Conservation (phyloP, 148 eudicot genomes). For the Vaccinium macrocarpon region DNA sequence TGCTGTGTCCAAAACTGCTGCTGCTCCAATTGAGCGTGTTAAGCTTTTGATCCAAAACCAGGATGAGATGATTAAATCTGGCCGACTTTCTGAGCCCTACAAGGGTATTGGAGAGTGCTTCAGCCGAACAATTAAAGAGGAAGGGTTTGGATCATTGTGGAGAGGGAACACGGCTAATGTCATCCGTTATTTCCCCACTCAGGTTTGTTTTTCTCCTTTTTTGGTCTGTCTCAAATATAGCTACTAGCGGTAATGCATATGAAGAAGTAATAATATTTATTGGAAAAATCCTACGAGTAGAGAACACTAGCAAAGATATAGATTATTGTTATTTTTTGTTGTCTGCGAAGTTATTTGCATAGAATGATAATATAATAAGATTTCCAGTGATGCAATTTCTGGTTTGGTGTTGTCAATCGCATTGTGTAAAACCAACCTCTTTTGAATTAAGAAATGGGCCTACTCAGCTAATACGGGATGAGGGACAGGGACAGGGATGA, state of each 20-base stretch:
- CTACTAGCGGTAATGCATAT: neutral
- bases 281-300: neutral
- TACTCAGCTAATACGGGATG: neutral
- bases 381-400: neutral
- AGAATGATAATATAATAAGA: neutral
- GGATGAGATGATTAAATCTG: slow-evolving; percentile 47
- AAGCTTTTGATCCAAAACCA: slow-evolving; percentile 50
- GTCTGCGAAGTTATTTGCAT: neutral
- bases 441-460: neutral
- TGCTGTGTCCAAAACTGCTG: slow-evolving; percentile 49
- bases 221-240: neutral
- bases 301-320: neutral
- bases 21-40: slow-evolving; percentile 52
- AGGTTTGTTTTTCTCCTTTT: slow-evolving; percentile 26
- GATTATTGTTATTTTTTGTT: neutral
- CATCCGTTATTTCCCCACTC: slow-evolving; percentile 52
- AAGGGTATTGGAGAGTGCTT: slow-evolving; percentile 50
- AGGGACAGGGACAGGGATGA: neutral
- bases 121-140: slow-evolving; percentile 34
- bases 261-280: neutral
- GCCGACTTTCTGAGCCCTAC: slow-evolving; percentile 47
- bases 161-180: slow-evolving; percentile 53
- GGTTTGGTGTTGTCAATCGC: neutral
- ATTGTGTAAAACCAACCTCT: neutral
- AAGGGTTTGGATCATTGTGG: slow-evolving; percentile 43